phyloP scores from a whole-genome alignment of 2,329 filamentous ascomycete genomes.

The Sclerotinia minor region DNA sequence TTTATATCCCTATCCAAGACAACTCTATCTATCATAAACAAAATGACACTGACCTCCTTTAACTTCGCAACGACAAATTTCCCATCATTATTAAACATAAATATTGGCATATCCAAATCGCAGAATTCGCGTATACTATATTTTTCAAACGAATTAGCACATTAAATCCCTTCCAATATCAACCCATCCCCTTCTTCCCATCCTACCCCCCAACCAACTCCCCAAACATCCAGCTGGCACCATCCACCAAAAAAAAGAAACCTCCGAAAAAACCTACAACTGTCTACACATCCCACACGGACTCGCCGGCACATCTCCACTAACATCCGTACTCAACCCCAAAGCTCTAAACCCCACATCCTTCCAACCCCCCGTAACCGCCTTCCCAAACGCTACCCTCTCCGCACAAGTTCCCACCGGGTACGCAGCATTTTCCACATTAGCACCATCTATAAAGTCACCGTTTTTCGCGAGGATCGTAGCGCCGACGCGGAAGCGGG shows the following conservation, averaged over 20 bases:
- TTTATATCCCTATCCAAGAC: background rate
- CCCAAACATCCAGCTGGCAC: background rate
- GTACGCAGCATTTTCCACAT: slow-evolving; percentile 88
- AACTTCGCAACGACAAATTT: slow-evolving; percentile 70
- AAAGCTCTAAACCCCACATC: slow-evolving; percentile 66
- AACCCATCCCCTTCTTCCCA: background rate
- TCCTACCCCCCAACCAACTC: too few species aligned
- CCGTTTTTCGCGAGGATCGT: slow-evolving; percentile 65
- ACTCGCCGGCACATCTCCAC: slow-evolving; percentile 56
- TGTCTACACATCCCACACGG: slow-evolving; percentile 97
- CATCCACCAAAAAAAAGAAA: background rate
- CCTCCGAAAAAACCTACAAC: slow-evolving; percentile 63
- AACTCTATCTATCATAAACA: background rate
- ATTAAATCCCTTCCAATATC: too few species aligned
- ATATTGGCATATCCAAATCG: slow-evolving; percentile 66
- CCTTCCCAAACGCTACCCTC: slow-evolving; percentile 81
- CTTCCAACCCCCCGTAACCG: slow-evolving; percentile 55
- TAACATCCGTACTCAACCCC: slow-evolving; percentile 80
- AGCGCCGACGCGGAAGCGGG: slow-evolving; percentile 82
- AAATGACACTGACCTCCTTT: slow-evolving; percentile 55
- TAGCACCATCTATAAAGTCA: slow-evolving; percentile 64
- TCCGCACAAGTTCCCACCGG: slow-evolving; percentile 96
- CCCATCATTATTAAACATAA: slow-evolving; percentile 89
- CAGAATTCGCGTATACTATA: slow-evolving; percentile 75
- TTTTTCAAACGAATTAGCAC: background rate